Evolutionary conservation across 352 stramenopile species (phyloP), one percentile per base, ranked within the genome.

Genomic region (Globisporangium radiosum): DNA sequence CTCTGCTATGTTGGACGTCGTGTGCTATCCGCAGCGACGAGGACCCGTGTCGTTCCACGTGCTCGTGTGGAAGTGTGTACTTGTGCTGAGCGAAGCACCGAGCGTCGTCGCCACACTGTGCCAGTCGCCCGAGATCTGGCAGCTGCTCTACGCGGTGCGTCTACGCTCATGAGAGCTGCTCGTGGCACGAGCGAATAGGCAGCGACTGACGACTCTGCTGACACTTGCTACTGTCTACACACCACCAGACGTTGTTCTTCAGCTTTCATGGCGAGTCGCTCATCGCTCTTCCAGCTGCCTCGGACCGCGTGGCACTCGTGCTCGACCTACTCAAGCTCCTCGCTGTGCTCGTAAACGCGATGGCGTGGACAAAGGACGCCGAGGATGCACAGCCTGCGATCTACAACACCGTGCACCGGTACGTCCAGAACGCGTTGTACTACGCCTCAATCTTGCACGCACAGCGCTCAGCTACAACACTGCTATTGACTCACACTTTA

Each of bases 321-420:
- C 52, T 87, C 7, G 80, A 90, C 15, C 57, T 88, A 48, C 65
- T 85, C 57, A 86, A 86, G 39, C 56, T 90, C 17, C 53, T 87
- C 33, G 60, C 74, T 7, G 80, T 88, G 37, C 57, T 90, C 15
- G 64, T 79, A 25, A 88, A 88, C 47, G 70, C 69, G 10, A 73
- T 85, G 59, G 61, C 75, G 42, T 81, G 72, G 74, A 71, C 72
- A 48, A 64, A 64, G 40, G 62, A 75, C 15, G 68, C 70, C 39
- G 70, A 73, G 45, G 57, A 66, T 7, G 47, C 52, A 3, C 52
- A 63, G 15, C 63, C 74, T 4, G 59, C 60, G 13, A 52, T 84
- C 42, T 76, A 68, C n/a, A 5, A 14, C 7, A 62, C 43, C 49
- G 56, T 77, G 10, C 59, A 69, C 42, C 54, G 49, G 74, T 79